phyloP scores from a whole-genome alignment of 1,284 basidiomycete species.

The Phlebopus sp. region DNA sequence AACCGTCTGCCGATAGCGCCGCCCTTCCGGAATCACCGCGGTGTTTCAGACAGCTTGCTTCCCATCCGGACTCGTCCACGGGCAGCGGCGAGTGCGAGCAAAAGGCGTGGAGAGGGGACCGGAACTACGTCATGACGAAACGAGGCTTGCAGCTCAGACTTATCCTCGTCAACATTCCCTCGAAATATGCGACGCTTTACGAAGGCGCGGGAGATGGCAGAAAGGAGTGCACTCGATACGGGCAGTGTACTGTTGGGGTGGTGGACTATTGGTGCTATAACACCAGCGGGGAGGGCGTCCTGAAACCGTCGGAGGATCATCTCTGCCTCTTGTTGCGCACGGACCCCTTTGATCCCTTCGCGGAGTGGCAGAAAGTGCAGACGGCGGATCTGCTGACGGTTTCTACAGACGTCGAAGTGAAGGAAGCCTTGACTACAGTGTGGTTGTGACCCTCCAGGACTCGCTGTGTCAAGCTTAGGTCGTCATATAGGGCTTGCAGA shows the following conservation, averaged over 20 bases:
- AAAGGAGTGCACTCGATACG: constrained; percentile 17
- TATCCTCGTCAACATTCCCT: constrained; percentile 24
- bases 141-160: constrained; percentile 30
- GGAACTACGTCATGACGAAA: constrained; percentile 32
- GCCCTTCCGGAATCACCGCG: constrained; percentile 30
- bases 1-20: constrained; percentile 25
- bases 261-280: constrained; percentile 34
- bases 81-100: background rate
- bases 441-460: constrained; percentile 22
- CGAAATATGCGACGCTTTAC: constrained; percentile 12
- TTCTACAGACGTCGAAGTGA: constrained; percentile 19
- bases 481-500: too few species aligned
- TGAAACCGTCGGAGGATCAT: constrained; percentile 27
- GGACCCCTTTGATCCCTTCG: constrained; percentile 31
- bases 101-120: constrained; percentile 26
- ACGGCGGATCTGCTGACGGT: constrained; percentile 28
- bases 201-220: constrained; percentile 14
- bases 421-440: constrained; percentile 13
- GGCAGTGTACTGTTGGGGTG: constrained; percentile 26
- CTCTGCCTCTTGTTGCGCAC: constrained; percentile 27
- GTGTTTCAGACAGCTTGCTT: constrained; percentile 22
- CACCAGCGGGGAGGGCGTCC: constrained; percentile 22
- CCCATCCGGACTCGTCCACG: background rate
- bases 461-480: too few species aligned
- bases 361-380: constrained; percentile 25